These are phyloP conservation scores for Argentina anserina DNA, from an alignment of 306 rosid species.

Conservation along the genomic window DNA sequence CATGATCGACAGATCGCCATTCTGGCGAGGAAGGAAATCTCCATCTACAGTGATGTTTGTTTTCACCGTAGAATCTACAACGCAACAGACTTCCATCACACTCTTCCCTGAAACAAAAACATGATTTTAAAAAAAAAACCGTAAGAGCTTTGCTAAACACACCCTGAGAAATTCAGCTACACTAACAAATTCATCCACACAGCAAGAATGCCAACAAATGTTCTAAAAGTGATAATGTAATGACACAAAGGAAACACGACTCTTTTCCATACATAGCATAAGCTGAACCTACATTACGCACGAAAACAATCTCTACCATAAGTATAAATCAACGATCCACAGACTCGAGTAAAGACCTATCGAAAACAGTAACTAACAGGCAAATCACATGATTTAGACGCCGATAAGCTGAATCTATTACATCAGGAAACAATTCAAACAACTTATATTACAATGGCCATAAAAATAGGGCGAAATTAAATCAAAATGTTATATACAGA, in stretches of 20 bases:
- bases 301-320: not conserved
- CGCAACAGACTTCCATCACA: constrained; percentile 68
- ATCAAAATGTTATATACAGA: not conserved
- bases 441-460: not conserved
- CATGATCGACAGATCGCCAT: constrained; percentile 87
- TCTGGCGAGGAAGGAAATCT: constrained; percentile 63
- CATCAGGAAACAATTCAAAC: not conserved
- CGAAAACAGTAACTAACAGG: not conserved
- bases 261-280: not conserved
- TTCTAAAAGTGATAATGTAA: no score
- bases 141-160: constrained; percentile 8
- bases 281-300: not conserved
- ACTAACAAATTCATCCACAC: not conserved
- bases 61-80: constrained; percentile 39
- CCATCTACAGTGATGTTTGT: constrained; percentile 51
- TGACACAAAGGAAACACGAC: not conserved
- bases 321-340: not conserved
- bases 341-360: not conserved
- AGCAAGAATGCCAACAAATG: not conserved
- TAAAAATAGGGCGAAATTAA: not conserved
- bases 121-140: not conserved
- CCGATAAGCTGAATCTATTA: not conserved
- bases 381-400: not conserved
- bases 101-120: constrained; percentile 47
- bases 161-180: not conserved